These are phyloP conservation scores for Microcyclosporella mali DNA, from an alignment of 2,329 filamentous ascomycete species.

Conservation along the genomic window DNA sequence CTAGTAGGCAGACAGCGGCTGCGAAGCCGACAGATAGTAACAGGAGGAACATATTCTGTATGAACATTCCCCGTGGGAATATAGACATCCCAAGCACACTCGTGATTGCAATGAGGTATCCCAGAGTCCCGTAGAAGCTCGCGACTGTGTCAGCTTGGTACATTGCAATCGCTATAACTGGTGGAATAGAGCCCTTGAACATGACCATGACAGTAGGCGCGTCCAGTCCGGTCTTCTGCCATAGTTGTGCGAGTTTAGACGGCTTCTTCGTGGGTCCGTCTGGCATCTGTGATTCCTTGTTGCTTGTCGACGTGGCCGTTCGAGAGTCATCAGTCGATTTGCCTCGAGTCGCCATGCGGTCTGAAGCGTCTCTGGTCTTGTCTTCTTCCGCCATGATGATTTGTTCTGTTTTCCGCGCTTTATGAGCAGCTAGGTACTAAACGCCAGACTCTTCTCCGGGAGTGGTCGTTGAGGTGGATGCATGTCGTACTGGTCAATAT, in stretches of 20 bases:
- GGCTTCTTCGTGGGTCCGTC: conserved; percentile 9
- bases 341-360: too few relatives aligned
- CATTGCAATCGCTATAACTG: conserved; percentile 31
- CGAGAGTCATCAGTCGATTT: too few relatives aligned
- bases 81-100: conserved; percentile 59
- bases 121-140: conserved; percentile 48
- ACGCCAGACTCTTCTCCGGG: too few relatives aligned
- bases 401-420: too few relatives aligned
- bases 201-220: conserved; percentile 26
- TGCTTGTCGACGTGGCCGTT: too few relatives aligned
- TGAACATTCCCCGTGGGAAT: conserved; percentile 57
- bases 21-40: conserved; percentile 52
- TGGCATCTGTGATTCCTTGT: too few relatives aligned
- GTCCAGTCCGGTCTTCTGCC: conserved; percentile 29
- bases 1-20: conserved; percentile 54
- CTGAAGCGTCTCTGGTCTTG: background rate
- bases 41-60: conserved; percentile 47
- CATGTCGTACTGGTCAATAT: background rate
- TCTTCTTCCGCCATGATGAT: background rate
- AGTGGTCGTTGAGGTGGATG: background rate
- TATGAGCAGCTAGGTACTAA: background rate
- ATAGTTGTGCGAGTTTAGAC: conserved; percentile 23
- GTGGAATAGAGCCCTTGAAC: conserved; percentile 32
- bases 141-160: conserved; percentile 45
- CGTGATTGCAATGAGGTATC: conserved; percentile 61